phyloP scores from a whole-genome alignment of 2,329 filamentous ascomycete genomes.

The Botrytis fabae region DNA sequence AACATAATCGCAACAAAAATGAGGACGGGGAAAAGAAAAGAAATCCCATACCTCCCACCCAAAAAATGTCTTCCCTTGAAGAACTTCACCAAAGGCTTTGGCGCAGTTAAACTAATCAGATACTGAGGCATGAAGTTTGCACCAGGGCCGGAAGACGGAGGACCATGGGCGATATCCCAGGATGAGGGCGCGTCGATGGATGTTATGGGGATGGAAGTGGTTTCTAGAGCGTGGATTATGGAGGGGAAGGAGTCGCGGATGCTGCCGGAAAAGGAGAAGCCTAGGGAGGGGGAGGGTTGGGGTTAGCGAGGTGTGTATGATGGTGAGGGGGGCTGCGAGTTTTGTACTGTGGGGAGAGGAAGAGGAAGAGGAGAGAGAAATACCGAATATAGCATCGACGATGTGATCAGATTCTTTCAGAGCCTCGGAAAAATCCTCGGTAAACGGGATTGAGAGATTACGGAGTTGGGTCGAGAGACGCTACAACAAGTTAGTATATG shows the following conservation, averaged over 20 bases:
- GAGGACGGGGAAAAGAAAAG: not conserved
- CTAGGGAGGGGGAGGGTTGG: constrained; percentile 43
- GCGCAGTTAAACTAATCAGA: constrained; percentile 86
- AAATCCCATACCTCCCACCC: constrained; percentile 69
- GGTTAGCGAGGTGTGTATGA: not conserved
- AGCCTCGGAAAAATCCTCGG: constrained; percentile 71
- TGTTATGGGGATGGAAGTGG: constrained; percentile 73
- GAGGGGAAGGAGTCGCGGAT: constrained; percentile 88
- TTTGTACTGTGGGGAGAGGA: not conserved
- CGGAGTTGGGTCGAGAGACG: constrained; percentile 82
- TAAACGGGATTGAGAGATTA: constrained; percentile 80
- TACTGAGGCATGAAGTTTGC: constrained; percentile 77
- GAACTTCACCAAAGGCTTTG: constrained; percentile 82
- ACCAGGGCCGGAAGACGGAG: constrained; percentile 73
- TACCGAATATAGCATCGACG: constrained; percentile 90
- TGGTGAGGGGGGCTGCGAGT: no score
- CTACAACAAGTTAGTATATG: constrained; percentile 44
- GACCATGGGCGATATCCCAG: constrained; percentile 89
- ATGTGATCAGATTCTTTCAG: constrained; percentile 73
- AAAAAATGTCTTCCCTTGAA: constrained; percentile 90
- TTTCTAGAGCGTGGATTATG: constrained; percentile 75
- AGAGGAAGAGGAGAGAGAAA: constrained; percentile 25
- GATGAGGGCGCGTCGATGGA: constrained; percentile 92
- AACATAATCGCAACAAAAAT: not conserved
- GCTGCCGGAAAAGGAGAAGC: constrained; percentile 89